phyloP scores from a whole-genome alignment of 2,329 filamentous ascomycete species.

The Cladosporium sp. region DNA sequence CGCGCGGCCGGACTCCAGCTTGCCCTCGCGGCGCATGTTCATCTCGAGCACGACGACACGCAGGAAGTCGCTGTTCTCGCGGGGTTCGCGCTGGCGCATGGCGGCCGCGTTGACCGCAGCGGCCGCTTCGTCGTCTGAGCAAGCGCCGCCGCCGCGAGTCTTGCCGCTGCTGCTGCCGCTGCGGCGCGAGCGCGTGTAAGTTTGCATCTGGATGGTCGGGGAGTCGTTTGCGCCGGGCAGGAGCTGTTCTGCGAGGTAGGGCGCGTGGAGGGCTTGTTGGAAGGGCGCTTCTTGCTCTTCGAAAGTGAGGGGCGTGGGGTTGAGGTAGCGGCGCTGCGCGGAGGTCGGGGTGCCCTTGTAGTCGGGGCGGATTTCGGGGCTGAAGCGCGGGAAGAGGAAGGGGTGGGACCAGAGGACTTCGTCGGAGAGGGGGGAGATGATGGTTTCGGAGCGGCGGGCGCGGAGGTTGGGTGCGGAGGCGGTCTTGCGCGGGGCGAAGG shows the following conservation, averaged over 20 bases:
- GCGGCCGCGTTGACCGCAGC: conserved; percentile 26
- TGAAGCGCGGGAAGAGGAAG: conserved; percentile 51
- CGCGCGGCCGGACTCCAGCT: conserved; percentile 53
- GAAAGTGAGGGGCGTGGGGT: conserved; percentile 43
- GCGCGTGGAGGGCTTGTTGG: conserved; percentile 31
- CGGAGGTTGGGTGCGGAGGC: background rate
- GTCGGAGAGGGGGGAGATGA: conserved; percentile 35
- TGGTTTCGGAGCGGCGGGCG: conserved; percentile 2
- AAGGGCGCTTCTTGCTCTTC: conserved; percentile 33
- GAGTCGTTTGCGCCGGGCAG: conserved; percentile 32
- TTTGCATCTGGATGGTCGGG: conserved; percentile 58
- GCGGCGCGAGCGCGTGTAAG: conserved; percentile 41
- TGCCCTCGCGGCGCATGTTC: conserved; percentile 60
- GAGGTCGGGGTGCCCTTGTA: conserved; percentile 49
- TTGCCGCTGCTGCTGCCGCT: conserved; percentile 13
- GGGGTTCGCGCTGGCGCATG: conserved; percentile 49
- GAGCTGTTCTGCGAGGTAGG: conserved; percentile 24
- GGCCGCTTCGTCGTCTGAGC: conserved; percentile 30
- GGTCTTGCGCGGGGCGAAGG: conserved; percentile 33
- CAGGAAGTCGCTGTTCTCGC: conserved; percentile 59
- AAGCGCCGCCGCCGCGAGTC: conserved; percentile 30
- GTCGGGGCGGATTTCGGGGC: conserved; percentile 55
- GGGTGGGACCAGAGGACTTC: conserved; percentile 56
- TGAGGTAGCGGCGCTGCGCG: conserved; percentile 55
- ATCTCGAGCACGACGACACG: conserved; percentile 60